Conservation (phyloP, 2,329 filamentous ascomycete genomes). For the Phyllachora maydis region DNA sequence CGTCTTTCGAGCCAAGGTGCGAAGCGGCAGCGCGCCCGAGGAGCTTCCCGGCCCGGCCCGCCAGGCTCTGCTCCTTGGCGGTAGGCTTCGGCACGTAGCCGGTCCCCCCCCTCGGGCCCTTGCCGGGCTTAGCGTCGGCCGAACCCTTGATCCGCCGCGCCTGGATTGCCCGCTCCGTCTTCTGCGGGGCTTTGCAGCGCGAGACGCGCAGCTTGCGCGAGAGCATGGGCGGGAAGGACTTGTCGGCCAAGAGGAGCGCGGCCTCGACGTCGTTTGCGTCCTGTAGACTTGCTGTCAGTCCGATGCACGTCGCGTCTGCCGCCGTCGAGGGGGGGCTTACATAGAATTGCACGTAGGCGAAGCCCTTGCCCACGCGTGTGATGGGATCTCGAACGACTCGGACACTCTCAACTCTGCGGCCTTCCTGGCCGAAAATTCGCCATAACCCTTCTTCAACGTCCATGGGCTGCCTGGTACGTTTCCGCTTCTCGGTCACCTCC, state of each 20-base stretch:
- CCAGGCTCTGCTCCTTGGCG: slow-evolving; percentile 46
- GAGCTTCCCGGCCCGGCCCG: slow-evolving; percentile 55
- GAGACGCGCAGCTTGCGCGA: slow-evolving; percentile 71
- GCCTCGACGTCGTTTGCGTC: slow-evolving; percentile 77
- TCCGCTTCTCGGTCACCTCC: slow-evolving; percentile 37
- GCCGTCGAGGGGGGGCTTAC: too few species aligned
- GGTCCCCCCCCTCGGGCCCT: slow-evolving; percentile 12
- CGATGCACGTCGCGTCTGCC: slow-evolving; percentile 5
- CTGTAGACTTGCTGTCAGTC: slow-evolving; percentile 11
- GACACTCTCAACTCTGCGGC: slow-evolving; percentile 77
- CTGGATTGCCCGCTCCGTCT: slow-evolving; percentile 31
- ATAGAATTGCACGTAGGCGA: slow-evolving; percentile 93
- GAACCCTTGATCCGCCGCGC: slow-evolving; percentile 21
- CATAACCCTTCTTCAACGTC: slow-evolving; percentile 89
- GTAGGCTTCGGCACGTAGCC: slow-evolving; percentile 52
- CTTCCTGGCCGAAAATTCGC: slow-evolving; percentile 52
- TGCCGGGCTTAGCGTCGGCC: slow-evolving; percentile 18
- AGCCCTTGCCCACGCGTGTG: slow-evolving; percentile 87
- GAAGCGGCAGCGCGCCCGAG: slow-evolving; percentile 47
- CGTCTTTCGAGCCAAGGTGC: slow-evolving; percentile 8
- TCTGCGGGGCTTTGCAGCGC: slow-evolving; percentile 57
- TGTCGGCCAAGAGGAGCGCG: slow-evolving; percentile 72
- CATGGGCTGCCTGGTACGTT: slow-evolving; percentile 56
- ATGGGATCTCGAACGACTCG: slow-evolving; percentile 76
- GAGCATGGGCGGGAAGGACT: slow-evolving; percentile 89